Conservation (phyloP, 352 stramenopile species). For the Salisapilia sapeloensis region DNA sequence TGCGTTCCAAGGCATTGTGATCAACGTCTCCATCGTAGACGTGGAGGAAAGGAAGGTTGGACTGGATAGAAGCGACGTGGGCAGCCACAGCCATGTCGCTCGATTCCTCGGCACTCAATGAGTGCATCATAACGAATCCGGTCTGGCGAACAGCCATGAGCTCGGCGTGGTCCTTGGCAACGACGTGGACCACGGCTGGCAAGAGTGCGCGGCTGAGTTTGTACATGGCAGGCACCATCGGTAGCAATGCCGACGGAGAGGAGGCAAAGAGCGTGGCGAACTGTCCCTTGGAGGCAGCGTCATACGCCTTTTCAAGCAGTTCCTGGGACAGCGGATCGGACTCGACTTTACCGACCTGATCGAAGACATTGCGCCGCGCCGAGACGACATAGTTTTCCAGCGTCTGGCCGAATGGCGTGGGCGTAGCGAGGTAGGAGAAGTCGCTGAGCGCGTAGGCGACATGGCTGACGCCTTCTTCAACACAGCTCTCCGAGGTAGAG, state of each 20-base stretch:
- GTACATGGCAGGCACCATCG: slow-evolving; percentile 91
- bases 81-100: slow-evolving; percentile 85
- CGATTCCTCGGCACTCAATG: slow-evolving; percentile 72
- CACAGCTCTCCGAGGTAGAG: slow-evolving; percentile 13
- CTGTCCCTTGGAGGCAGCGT: slow-evolving; percentile 43
- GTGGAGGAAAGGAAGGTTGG: slow-evolving; percentile 84
- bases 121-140: slow-evolving; percentile 81
- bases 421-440: slow-evolving; percentile 49
- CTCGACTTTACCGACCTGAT: slow-evolving; percentile 50
- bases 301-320: slow-evolving; percentile 46
- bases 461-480: slow-evolving; percentile 66
- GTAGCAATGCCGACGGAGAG: slow-evolving; percentile 66
- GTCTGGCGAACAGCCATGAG: slow-evolving; percentile 85
- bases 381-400: slow-evolving; percentile 56
- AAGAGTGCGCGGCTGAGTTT: slow-evolving; percentile 82
- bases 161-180: slow-evolving; percentile 82
- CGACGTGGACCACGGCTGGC: slow-evolving; percentile 81
- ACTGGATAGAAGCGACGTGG: slow-evolving; percentile 81
- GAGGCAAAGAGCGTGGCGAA: slow-evolving; percentile 85
- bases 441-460: slow-evolving; percentile 65
- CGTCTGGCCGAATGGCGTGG: slow-evolving; percentile 37
- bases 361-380: slow-evolving; percentile 60
- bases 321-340: slow-evolving; percentile 13
- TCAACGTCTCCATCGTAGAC: slow-evolving; percentile 88
- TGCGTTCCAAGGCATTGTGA: slow-evolving; percentile 62